phyloP scores from a whole-genome alignment of 805 yeast genomes.

The Hyphopichia homilentoma region DNA sequence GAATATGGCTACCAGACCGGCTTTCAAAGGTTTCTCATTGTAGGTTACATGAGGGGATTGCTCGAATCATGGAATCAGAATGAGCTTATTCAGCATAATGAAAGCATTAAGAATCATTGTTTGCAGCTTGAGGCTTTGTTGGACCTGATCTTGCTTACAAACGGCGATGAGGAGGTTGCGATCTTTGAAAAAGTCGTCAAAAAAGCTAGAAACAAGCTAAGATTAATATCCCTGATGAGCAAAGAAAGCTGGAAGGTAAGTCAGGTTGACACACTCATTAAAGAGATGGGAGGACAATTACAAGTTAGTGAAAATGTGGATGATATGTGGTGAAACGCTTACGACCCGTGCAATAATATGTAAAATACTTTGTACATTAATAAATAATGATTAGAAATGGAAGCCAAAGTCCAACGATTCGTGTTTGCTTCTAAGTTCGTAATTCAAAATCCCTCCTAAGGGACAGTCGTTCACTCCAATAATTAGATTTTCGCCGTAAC shows the following conservation, averaged over 20 bases:
- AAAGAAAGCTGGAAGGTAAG: constrained; percentile 29
- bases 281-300: constrained; percentile 35
- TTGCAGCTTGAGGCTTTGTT: constrained; percentile 28
- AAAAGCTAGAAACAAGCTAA: constrained; percentile 59
- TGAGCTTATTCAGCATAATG: constrained; percentile 14
- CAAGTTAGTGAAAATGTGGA: constrained; percentile 34
- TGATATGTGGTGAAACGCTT: constrained; percentile 45
- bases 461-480: constrained; percentile 54
- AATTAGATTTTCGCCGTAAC: constrained; percentile 44
- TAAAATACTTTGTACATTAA: background rate
- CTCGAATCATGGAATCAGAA: constrained; percentile 33
- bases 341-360: constrained; percentile 1
- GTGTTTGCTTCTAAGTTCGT: constrained; percentile 31
- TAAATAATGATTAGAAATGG: constrained; percentile 12
- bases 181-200: constrained; percentile 48
- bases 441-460: constrained; percentile 56
- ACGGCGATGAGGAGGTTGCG: constrained; percentile 55
- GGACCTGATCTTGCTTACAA: constrained; percentile 22
- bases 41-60: constrained; percentile 66
- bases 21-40: constrained; percentile 60
- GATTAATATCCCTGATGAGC: constrained; percentile 41
- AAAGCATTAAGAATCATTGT: constrained; percentile 18
- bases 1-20: constrained; percentile 82
- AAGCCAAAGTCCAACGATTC: constrained; percentile 42
- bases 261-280: constrained; percentile 27